Percentiles rank a stretch among this genome's conserved stretches.
Conservation (phyloP, 2,329 filamentous ascomycete genomes). For the Pleomassaria siparia region DNA sequence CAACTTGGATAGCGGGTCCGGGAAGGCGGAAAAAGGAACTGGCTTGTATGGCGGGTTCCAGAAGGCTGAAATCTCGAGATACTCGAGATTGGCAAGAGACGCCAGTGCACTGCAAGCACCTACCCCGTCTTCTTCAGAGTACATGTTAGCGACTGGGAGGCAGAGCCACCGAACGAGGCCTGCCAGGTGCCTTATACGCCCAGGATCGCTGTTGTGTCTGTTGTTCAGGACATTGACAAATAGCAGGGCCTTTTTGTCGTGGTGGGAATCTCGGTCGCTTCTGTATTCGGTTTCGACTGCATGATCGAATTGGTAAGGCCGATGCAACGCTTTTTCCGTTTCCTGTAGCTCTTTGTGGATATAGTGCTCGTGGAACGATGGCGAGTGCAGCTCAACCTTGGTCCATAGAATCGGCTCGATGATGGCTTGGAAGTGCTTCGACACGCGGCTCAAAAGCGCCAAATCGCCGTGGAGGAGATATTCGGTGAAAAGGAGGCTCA, state of each 20-base stretch:
- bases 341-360: not conserved
- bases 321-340: constrained; percentile 2
- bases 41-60: not conserved
- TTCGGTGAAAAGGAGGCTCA: not conserved
- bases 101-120: constrained; percentile 13
- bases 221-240: constrained; percentile 2
- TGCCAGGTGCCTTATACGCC: constrained; percentile 3
- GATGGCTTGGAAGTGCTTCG: constrained; percentile 1
- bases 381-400: constrained; percentile 11
- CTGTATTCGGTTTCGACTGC: not conserved
- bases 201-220: not conserved
- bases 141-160: constrained; percentile 3
- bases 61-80: constrained; percentile 12
- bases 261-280: not conserved
- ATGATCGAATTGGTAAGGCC: constrained; percentile 14
- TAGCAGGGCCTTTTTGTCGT: not conserved
- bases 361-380: constrained; percentile 8
- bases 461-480: constrained; percentile 9
- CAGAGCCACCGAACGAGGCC: constrained; percentile 9
- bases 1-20: constrained; percentile 5
- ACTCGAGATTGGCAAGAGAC: constrained; percentile 11
- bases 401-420: constrained; percentile 13
- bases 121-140: constrained; percentile 1
- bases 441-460: constrained; percentile 4
- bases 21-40: not conserved